Evolutionary conservation across 495 filamentous ascomycete genomes (phyloP), one percentile per base, ranked within the genome.

Genomic region (Daldinia caldariorum): DNA sequence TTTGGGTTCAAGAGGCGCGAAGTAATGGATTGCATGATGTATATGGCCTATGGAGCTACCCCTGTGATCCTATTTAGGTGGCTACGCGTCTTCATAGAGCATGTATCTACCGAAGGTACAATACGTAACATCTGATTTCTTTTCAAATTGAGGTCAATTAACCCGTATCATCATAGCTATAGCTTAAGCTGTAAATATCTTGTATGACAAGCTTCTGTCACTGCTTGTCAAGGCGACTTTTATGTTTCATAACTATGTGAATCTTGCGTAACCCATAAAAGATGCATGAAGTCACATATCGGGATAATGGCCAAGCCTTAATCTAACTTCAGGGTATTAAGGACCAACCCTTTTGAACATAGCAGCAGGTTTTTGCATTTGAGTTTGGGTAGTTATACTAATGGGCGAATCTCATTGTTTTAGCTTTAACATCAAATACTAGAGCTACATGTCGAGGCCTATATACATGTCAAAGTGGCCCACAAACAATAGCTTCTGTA

Each of bases 271-370:
- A 47, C 16, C 43, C 20, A 47, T 9, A 5, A 22, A 47, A 47
- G 43, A 22, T 22, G 50, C 26, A 29, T n/a, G 50, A 31, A 32
- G 50, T 29, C n/a, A 32, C 26, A 31, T 29, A 22, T 53, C 22
- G 29, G 31, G 4, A 53, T 32, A 32, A 53, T 14, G 9, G 50
- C 50, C 26, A 47, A 47, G 43, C 29, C 35, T 55, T 16, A 71
- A 16, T 16, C 53, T 50, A 59, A 58, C 54, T 20, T 71, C 39
- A 47, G 47, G n/a, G 35, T 45, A 55, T 34, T 54, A 57, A 57
- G 32, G 45, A 37, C 18, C 38, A 71, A 63, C 53, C 14, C 66
- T 67, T 49, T 7, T 14, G n/a, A 13, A 16, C 13, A 50, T 47
- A 13, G 32, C 8, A 37, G 53, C 49, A 16, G 43, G 31, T 29